Percentiles rank a stretch among this genome's conserved stretches.
These are phyloP conservation scores for Nadsonia fulvescens DNA, from an alignment of 805 yeast genomes.

Conservation along the genomic window DNA sequence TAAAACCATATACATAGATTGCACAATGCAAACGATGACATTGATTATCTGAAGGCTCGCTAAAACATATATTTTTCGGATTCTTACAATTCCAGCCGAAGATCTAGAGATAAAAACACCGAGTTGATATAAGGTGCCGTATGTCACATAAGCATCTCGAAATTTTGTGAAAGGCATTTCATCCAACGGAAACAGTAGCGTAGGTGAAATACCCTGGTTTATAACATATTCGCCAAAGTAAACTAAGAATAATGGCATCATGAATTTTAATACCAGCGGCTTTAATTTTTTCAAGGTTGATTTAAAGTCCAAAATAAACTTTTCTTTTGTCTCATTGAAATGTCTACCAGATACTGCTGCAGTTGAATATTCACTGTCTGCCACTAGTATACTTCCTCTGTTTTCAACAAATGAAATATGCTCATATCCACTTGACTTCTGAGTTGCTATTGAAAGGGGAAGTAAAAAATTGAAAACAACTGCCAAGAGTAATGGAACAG, in stretches of 20 bases:
- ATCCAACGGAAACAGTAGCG: constrained; percentile 58
- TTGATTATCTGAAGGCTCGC: constrained; percentile 53
- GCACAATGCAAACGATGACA: constrained; percentile 37
- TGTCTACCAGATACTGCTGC: constrained; percentile 1
- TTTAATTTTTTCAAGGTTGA: constrained; percentile 13
- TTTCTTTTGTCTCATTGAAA: constrained; percentile 1
- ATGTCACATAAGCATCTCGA: constrained; percentile 80
- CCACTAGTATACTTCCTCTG: not conserved
- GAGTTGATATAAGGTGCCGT: constrained; percentile 74
- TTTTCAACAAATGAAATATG: constrained; percentile 1
- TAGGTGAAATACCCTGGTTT: constrained; percentile 85
- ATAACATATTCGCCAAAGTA: constrained; percentile 76
- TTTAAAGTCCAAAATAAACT: not conserved
- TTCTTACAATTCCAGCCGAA: constrained; percentile 46
- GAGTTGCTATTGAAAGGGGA: constrained; percentile 1
- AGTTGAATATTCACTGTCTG: constrained; percentile 1
- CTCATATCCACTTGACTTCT: constrained; percentile 1
- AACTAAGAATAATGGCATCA: constrained; percentile 71
- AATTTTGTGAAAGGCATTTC: constrained; percentile 50
- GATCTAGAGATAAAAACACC: constrained; percentile 90
- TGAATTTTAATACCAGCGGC: constrained; percentile 28
- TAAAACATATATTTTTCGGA: constrained; percentile 40
- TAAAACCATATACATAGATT: constrained; percentile 42
- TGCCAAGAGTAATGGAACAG: constrained; percentile 19
- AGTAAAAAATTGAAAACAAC: constrained; percentile 18